phyloP scores from a whole-genome alignment of 345 rosid species.

The Eucalyptus regnans region DNA sequence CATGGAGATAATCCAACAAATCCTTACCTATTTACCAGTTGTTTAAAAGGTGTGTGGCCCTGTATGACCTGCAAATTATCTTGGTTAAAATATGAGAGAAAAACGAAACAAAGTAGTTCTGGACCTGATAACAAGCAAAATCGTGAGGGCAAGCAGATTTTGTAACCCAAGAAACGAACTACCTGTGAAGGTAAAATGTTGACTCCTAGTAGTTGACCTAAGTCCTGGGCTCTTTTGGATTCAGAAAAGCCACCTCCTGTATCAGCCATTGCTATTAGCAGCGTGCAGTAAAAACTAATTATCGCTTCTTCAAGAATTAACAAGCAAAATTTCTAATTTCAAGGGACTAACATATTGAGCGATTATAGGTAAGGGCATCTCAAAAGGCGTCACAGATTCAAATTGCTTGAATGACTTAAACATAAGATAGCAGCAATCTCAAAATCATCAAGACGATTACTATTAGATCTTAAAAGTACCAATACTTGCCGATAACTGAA shows the following conservation, averaged over 20 bases:
- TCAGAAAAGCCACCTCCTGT: conserved; percentile 83
- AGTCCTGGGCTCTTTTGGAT: conserved; percentile 62
- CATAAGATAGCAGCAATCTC: not conserved
- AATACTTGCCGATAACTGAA: not conserved
- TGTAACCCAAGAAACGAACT: not conserved
- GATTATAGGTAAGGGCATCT: not conserved
- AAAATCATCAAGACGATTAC: not conserved
- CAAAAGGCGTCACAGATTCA: not conserved
- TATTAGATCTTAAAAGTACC: not conserved
- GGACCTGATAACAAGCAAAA: not conserved
- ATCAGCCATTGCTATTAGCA: not conserved
- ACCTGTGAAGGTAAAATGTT: conserved; percentile 64
- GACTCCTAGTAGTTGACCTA: conserved; percentile 46
- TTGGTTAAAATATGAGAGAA: not conserved
- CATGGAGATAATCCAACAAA: not conserved
- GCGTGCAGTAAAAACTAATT: not conserved
- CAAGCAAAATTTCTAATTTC: not conserved
- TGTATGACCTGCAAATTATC: conserved; percentile 51
- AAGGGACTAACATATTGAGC: not conserved
- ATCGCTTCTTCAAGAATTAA: not conserved
- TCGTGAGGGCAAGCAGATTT: not conserved
- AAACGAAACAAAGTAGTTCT: not conserved
- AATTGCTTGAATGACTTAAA: not conserved
- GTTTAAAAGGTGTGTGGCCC: conserved; percentile 74
- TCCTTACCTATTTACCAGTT: conserved; percentile 38